A percentile compares a stretch with the other conserved stretches of the same genome.
Conservation (phyloP, 805 yeast genomes). For the Kregervanrija fluxuum region DNA sequence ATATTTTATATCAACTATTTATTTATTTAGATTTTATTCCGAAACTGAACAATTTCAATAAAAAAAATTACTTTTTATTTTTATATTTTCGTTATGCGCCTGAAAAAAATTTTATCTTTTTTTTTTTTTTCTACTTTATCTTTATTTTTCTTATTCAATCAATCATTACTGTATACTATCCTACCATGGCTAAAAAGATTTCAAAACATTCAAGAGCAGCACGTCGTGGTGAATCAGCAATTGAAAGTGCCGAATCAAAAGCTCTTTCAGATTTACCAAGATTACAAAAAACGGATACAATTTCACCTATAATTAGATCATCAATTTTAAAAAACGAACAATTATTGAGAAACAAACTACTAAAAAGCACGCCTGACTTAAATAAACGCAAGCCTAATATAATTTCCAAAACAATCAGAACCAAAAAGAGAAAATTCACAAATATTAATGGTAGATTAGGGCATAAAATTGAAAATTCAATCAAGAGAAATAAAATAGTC, state of each 20-base stretch:
- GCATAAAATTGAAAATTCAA: slow-evolving; percentile 54
- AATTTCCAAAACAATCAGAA: slow-evolving; percentile 22
- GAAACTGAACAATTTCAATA: neutral
- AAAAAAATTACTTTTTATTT: neutral
- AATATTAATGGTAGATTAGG: slow-evolving; percentile 17
- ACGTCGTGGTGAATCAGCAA: slow-evolving; percentile 49
- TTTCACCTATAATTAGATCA: slow-evolving; percentile 59
- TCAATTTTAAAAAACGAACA: slow-evolving; percentile 55
- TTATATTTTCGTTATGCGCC: neutral
- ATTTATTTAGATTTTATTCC: slow-evolving; percentile 2
- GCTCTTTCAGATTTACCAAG: slow-evolving; percentile 49
- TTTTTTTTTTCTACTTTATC: neutral
- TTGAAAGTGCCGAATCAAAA: slow-evolving; percentile 31
- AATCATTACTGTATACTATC: neutral
- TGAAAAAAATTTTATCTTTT: neutral
- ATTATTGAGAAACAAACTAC: slow-evolving; percentile 49
- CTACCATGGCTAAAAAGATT: slow-evolving; percentile 28
- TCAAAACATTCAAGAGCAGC: slow-evolving; percentile 75
- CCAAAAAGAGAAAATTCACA: slow-evolving; percentile 10
- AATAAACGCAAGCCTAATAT: slow-evolving; percentile 20
- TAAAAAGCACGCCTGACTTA: slow-evolving; percentile 20
- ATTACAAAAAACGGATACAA: slow-evolving; percentile 49
- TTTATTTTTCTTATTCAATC: no score
- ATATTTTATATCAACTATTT: neutral
- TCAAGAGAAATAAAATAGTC: slow-evolving; percentile 55